These are phyloP conservation scores for Gossypium turneri DNA, from an alignment of 345 rosid species.

Conservation along the genomic window DNA sequence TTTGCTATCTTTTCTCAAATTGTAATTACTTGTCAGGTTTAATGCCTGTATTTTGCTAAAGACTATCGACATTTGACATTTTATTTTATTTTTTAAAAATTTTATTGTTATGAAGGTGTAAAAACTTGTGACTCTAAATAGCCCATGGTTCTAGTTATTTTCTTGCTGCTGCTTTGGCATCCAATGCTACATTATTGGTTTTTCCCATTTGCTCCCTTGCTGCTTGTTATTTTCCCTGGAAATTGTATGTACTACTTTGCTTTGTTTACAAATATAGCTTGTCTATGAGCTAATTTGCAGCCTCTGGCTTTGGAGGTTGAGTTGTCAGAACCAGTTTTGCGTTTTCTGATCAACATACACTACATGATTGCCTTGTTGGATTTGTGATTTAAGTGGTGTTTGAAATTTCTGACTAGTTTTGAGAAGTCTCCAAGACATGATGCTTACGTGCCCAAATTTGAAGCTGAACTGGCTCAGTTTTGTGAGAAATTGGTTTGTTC, in stretches of 20 bases:
- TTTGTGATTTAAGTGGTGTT: conserved; percentile 6
- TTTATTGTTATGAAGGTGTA: not conserved
- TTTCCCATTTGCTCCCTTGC: not conserved
- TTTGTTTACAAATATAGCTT: not conserved
- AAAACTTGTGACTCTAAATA: not conserved
- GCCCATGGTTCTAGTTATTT: not conserved
- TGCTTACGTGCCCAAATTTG: conserved; percentile 67
- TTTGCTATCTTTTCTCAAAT: not conserved
- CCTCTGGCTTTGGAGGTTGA: not conserved
- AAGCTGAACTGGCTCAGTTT: conserved; percentile 86
- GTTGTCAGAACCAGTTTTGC: not conserved
- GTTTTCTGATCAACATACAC: not conserved
- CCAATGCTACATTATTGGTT: not conserved
- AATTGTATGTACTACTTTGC: not conserved
- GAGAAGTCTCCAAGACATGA: conserved; percentile 86
- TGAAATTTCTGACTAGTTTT: conserved; percentile 49
- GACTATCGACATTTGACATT: not conserved
- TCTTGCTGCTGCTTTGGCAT: conserved; percentile 1
- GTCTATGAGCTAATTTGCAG: not conserved
- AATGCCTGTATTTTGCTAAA: not conserved
- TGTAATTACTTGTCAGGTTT: not conserved
- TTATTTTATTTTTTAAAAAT: too few species aligned
- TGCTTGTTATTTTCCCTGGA: not conserved
- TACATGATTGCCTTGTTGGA: not conserved
- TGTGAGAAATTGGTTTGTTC: conserved; percentile 87